These are phyloP conservation scores for Phialocephala sp. DNA, from an alignment of 2,329 filamentous ascomycete species.

Conservation along the genomic window DNA sequence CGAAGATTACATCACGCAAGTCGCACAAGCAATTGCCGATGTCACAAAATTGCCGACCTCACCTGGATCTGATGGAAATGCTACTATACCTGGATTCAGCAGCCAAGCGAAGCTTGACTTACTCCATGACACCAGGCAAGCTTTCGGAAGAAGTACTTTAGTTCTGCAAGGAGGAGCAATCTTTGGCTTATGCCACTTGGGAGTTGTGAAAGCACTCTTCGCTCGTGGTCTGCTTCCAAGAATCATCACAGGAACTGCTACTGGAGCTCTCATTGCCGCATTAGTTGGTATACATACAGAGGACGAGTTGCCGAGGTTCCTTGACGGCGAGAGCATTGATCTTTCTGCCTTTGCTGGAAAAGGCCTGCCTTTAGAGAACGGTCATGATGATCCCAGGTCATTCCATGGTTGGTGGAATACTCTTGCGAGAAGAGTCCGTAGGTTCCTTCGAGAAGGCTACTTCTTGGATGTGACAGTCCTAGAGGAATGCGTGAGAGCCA, in stretches of 20 bases:
- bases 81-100: constrained; percentile 46
- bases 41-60: constrained; percentile 70
- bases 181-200: constrained; percentile 88
- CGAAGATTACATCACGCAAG: constrained; percentile 86
- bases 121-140: constrained; percentile 84
- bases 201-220: constrained; percentile 87
- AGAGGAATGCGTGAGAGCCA: constrained; percentile 82
- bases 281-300: constrained; percentile 87
- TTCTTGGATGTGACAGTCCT: constrained; percentile 83
- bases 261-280: constrained; percentile 87
- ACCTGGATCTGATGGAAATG: constrained; percentile 48
- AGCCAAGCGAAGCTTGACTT: constrained; percentile 75
- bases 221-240: constrained; percentile 80
- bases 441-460: constrained; percentile 79
- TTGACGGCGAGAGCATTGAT: constrained; percentile 82
- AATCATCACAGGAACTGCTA: constrained; percentile 90
- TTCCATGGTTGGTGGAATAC: constrained; percentile 56
- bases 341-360: constrained; percentile 73
- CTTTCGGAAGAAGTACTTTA: constrained; percentile 84
- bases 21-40: constrained; percentile 80
- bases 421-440: constrained; percentile 66
- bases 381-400: constrained; percentile 45
- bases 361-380: constrained; percentile 42
- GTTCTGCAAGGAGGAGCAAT: constrained; percentile 90
- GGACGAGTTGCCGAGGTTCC: constrained; percentile 77